phyloP scores from a whole-genome alignment of 2,329 filamentous ascomycete species.

The Cryphonectria radicalis region DNA sequence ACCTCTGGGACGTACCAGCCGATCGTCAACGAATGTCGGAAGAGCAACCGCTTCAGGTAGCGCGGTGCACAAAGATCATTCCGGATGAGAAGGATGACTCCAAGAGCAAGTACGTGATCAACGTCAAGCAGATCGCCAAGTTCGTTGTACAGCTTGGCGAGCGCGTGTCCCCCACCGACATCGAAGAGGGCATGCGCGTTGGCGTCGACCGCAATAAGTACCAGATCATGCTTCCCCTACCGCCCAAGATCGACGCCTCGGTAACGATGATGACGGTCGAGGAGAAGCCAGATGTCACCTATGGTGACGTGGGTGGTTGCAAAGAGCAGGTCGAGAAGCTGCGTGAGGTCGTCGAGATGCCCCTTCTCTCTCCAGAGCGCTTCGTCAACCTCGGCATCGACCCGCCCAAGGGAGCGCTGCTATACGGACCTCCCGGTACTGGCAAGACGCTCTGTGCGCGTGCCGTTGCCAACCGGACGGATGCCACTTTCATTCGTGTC shows the following conservation, averaged over 20 bases:
- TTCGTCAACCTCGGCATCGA: slow-evolving; percentile 99
- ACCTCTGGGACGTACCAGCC: slow-evolving; percentile 98
- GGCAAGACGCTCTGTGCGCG: slow-evolving; percentile 97
- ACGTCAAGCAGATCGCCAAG: slow-evolving; percentile 99
- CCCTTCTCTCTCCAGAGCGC: slow-evolving; percentile 90
- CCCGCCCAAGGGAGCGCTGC: slow-evolving; percentile 92
- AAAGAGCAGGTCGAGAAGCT: slow-evolving; percentile 99
- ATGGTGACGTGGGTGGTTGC: slow-evolving; percentile 97
- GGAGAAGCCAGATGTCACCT: slow-evolving; percentile 99
- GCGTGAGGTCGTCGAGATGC: slow-evolving; percentile 98
- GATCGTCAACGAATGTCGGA: slow-evolving; percentile 98
- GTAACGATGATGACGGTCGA: slow-evolving; percentile 99
- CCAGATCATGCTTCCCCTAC: slow-evolving; percentile 93
- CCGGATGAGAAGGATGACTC: slow-evolving; percentile 93
- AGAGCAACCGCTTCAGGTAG: slow-evolving; percentile 96
- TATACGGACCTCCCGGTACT: slow-evolving; percentile 97
- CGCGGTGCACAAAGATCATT: slow-evolving; percentile 98
- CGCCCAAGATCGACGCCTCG: slow-evolving; percentile 97
- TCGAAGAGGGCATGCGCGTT: slow-evolving; percentile 98
- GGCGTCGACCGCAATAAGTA: slow-evolving; percentile 99
- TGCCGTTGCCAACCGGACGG: slow-evolving; percentile 96
- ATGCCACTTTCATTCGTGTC: slow-evolving; percentile 97
- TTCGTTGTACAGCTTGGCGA: slow-evolving; percentile 98
- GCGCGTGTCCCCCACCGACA: slow-evolving; percentile 96
- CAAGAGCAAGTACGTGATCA: slow-evolving; percentile 99